A percentile compares a stretch with the other conserved stretches of the same genome.
phyloP scores from a whole-genome alignment of 331 rosid genomes.

The Telfairia occidentalis region DNA sequence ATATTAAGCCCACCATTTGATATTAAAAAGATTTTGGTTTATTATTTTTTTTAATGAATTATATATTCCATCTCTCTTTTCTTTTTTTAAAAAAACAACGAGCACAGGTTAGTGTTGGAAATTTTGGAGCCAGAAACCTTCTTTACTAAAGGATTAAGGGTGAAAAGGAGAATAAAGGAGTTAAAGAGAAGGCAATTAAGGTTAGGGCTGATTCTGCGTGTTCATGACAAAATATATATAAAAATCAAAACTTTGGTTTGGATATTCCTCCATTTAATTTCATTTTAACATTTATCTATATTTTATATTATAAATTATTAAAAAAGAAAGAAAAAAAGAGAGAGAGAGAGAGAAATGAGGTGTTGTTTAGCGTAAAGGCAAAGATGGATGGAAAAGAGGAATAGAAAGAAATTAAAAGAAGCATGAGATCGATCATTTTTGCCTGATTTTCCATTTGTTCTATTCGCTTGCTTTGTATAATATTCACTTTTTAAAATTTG shows the following conservation, averaged over 20 bases:
- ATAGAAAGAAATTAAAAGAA: background rate
- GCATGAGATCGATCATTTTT: background rate
- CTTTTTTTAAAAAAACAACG: background rate
- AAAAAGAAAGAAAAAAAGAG: background rate
- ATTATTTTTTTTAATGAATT: background rate
- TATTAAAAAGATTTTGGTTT: background rate
- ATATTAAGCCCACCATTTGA: background rate
- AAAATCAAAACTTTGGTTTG: background rate
- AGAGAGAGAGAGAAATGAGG: background rate
- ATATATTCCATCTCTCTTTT: background rate
- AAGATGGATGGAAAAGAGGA: background rate
- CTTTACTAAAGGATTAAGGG: background rate
- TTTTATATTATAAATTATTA: background rate
- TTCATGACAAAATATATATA: background rate
- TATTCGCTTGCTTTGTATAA: background rate
- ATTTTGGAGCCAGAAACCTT: background rate
- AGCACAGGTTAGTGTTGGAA: background rate
- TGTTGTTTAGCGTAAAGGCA: background rate
- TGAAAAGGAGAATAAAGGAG: background rate
- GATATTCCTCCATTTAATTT: background rate
- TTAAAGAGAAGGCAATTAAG: background rate
- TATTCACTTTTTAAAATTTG: background rate
- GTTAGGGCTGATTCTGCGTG: background rate
- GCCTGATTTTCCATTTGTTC: background rate
- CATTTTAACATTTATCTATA: background rate